A percentile compares a stretch with the other conserved stretches of the same genome.
phyloP scores from a whole-genome alignment of 73 alveolate species.

The Diophrys sp. region DNA sequence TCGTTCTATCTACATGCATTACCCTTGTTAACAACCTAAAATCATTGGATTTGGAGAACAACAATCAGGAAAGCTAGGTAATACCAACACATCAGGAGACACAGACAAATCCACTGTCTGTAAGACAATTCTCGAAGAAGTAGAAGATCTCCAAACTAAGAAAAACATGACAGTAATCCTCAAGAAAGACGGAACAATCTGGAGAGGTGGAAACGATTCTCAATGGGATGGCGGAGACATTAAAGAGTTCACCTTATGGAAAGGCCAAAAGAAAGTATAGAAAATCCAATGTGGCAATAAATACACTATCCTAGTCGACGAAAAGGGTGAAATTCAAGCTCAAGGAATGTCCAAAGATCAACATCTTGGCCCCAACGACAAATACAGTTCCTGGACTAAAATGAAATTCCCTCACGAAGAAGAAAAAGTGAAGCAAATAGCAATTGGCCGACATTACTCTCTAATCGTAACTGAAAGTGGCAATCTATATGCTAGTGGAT shows the following conservation, averaged over 20 bases:
- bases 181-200: slow-evolving; percentile 8
- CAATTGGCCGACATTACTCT: slow-evolving; percentile 29
- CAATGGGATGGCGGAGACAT: background rate
- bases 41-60: slow-evolving; percentile 47
- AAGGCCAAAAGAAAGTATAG: slow-evolving; percentile 3
- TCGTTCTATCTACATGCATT: too few species aligned
- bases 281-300: slow-evolving; percentile 17
- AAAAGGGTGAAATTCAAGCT: slow-evolving; percentile 25
- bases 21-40: slow-evolving; percentile 23
- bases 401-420: slow-evolving; percentile 47
- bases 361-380: slow-evolving; percentile 22
- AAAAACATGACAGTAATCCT: slow-evolving; percentile 7
- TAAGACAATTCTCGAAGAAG: slow-evolving; percentile 8
- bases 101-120: background rate
- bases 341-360: slow-evolving; percentile 33
- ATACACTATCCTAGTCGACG: slow-evolving; percentile 22
- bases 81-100: slow-evolving; percentile 4
- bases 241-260: background rate
- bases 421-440: slow-evolving; percentile 30
- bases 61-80: slow-evolving; percentile 22
- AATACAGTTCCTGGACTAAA: background rate
- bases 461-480: slow-evolving; percentile 45
- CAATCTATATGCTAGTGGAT: slow-evolving; percentile 45
- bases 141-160: slow-evolving; percentile 7
- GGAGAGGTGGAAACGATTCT: slow-evolving; percentile 7